Evolutionary conservation across 1,284 basidiomycete species (phyloP).

Genomic region (Ustilago xerochloae): DNA sequence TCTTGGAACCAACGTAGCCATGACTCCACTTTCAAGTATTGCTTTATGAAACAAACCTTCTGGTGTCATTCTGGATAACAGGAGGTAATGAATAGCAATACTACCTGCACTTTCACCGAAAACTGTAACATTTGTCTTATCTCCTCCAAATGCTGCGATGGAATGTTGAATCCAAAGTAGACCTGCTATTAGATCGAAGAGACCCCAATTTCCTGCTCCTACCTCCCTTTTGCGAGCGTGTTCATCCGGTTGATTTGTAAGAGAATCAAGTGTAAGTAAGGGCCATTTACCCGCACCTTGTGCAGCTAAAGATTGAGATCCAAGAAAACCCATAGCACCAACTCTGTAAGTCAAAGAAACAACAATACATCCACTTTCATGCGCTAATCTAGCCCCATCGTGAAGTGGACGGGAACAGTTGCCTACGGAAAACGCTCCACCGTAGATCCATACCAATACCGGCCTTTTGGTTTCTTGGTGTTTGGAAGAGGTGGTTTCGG

Average conservation of each 20-base stretch:
- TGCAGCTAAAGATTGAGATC: constrained; percentile 70
- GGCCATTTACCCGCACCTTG: constrained; percentile 31
- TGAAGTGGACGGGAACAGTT: constrained; percentile 46
- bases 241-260: constrained; percentile 11
- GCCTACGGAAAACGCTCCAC: constrained; percentile 70
- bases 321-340: constrained; percentile 71
- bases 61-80: constrained; percentile 27
- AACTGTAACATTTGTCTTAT: constrained; percentile 71
- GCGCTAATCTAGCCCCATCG: constrained; percentile 31
- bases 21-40: constrained; percentile 44
- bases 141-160: constrained; percentile 76
- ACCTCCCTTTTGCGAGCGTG: not conserved
- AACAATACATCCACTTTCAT: constrained; percentile 68
- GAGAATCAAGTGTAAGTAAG: constrained; percentile 13
- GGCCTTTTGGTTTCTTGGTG: constrained; percentile 69
- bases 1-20: constrained; percentile 35
- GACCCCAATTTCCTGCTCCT: constrained; percentile 72
- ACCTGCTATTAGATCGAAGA: constrained; percentile 74
- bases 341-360: constrained; percentile 72
- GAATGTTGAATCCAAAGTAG: constrained; percentile 75
- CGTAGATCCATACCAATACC: constrained; percentile 72
- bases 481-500: not conserved
- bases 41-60: constrained; percentile 45
- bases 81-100: constrained; percentile 45
- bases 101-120: constrained; percentile 63